These are phyloP conservation scores for Aspergillus steynii DNA, from an alignment of 495 filamentous ascomycete species.

Conservation along the genomic window DNA sequence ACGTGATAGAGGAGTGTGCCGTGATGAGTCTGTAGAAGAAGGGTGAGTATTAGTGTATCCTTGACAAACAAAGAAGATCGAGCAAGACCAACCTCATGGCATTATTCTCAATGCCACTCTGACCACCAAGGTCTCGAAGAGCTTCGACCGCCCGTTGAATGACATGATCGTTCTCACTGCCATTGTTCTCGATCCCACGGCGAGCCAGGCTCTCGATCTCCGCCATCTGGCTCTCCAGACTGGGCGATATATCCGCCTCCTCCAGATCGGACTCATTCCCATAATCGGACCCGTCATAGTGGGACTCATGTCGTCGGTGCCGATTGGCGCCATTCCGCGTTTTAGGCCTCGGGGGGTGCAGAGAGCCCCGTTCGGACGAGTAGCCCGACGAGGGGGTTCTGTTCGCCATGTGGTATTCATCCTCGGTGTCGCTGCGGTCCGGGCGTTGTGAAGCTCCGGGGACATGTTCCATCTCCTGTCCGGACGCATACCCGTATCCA, in stretches of 20 bases:
- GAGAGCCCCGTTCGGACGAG: constrained; percentile 27
- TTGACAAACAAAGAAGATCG: constrained; percentile 1
- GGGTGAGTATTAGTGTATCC: constrained; percentile 20
- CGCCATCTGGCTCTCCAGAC: constrained; percentile 72
- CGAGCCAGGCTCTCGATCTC: constrained; percentile 73
- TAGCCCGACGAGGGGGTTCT: constrained; percentile 31
- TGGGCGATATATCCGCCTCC: constrained; percentile 67
- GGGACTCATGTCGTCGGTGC: constrained; percentile 47
- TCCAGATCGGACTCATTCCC: constrained; percentile 72
- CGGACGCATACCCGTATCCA: constrained; percentile 43
- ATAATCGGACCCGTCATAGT: constrained; percentile 60
- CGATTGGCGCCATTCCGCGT: constrained; percentile 33
- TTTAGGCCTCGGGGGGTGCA: constrained; percentile 31
- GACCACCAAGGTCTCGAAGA: constrained; percentile 77
- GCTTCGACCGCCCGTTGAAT: constrained; percentile 71
- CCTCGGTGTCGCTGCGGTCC: constrained; percentile 36
- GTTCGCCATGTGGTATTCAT: constrained; percentile 28
- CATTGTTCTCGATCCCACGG: constrained; percentile 71
- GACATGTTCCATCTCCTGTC: constrained; percentile 36
- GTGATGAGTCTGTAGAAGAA: constrained; percentile 68
- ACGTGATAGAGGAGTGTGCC: constrained; percentile 79
- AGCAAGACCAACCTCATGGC: constrained; percentile 64
- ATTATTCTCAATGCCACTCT: constrained; percentile 76
- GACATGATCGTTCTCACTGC: constrained; percentile 64
- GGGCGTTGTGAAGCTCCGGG: constrained; percentile 34